Conservation (phyloP, 352 stramenopile genomes). For the Phytophthora vignae region DNA sequence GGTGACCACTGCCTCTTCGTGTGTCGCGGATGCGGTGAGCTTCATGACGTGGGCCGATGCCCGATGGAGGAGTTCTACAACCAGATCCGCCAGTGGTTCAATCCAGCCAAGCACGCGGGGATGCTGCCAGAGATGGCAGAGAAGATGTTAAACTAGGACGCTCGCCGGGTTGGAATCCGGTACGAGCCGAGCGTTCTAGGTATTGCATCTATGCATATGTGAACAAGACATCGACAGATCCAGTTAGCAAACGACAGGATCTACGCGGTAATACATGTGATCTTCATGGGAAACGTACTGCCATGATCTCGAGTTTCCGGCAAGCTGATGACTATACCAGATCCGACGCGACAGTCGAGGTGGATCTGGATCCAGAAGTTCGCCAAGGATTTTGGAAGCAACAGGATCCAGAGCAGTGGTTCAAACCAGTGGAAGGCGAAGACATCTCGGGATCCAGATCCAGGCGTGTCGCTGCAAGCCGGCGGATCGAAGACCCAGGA, state of each 20-base stretch:
- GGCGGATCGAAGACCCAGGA: not conserved
- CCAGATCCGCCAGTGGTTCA: too few relatives aligned
- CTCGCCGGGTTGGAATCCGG: too few relatives aligned
- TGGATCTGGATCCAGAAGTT: conserved; percentile 3
- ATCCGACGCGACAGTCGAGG: not conserved
- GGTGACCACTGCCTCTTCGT: too few relatives aligned
- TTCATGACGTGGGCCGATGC: too few relatives aligned
- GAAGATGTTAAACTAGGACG: too few relatives aligned
- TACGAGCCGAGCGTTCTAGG: too few relatives aligned
- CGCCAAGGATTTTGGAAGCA: conserved; percentile 7
- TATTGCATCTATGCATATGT: not conserved
- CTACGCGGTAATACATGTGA: not conserved
- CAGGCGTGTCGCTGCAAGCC: not conserved
- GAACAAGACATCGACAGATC: not conserved
- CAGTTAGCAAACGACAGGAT: not conserved
- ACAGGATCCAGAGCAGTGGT: too few relatives aligned
- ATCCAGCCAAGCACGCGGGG: too few relatives aligned
- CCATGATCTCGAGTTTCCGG: not conserved
- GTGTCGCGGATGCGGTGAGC: too few relatives aligned
- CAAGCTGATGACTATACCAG: not conserved
- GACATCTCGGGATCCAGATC: not conserved
- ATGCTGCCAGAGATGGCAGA: too few relatives aligned
- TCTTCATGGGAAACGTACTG: not conserved
- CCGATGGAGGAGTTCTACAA: too few relatives aligned
- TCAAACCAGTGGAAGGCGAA: not conserved